phyloP scores from a whole-genome alignment of 202 grass and related monocot species.

The Saccharum hybrid region DNA sequence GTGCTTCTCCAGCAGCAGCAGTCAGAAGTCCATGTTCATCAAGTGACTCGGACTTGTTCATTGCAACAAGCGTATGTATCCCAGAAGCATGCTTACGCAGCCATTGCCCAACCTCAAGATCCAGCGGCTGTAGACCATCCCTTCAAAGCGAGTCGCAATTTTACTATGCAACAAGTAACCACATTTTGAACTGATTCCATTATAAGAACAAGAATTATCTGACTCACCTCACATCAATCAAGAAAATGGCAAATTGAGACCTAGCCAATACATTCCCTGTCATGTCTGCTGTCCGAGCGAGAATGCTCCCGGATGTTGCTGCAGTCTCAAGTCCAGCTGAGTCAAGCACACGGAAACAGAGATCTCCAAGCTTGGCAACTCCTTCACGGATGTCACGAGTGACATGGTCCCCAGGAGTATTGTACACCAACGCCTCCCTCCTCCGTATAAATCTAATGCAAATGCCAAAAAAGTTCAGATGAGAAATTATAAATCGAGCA shows the following conservation, averaged over 20 bases:
- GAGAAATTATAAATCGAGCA: not conserved
- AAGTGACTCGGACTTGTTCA: conserved; percentile 96
- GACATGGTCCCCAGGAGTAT: conserved; percentile 95
- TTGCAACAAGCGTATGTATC: conserved; percentile 75
- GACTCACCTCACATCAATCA: conserved; percentile 95
- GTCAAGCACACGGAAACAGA: conserved; percentile 86
- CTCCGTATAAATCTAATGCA: conserved; percentile 75
- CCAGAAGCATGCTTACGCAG: conserved; percentile 75
- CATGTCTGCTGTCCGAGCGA: conserved; percentile 82
- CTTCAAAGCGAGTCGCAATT: conserved; percentile 52
- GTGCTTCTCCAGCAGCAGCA: conserved; percentile 80
- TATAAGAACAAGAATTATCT: conserved; percentile 4
- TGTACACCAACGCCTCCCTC: conserved; percentile 95
- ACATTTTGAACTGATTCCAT: not conserved
- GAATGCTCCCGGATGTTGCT: conserved; percentile 87
- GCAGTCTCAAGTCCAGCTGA: conserved; percentile 94
- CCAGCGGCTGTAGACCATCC: conserved; percentile 89
- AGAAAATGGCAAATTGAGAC: conserved; percentile 90
- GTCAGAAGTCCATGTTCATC: conserved; percentile 81
- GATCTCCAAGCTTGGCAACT: conserved; percentile 90
- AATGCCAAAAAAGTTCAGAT: not conserved
- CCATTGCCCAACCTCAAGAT: conserved; percentile 93
- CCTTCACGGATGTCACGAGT: conserved; percentile 97
- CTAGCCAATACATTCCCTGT: conserved; percentile 80
- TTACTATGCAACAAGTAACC: conserved; percentile 32